Evolutionary conservation across 129 eudicot genomes (phyloP).

Genomic region (Flaveria linearis): DNA sequence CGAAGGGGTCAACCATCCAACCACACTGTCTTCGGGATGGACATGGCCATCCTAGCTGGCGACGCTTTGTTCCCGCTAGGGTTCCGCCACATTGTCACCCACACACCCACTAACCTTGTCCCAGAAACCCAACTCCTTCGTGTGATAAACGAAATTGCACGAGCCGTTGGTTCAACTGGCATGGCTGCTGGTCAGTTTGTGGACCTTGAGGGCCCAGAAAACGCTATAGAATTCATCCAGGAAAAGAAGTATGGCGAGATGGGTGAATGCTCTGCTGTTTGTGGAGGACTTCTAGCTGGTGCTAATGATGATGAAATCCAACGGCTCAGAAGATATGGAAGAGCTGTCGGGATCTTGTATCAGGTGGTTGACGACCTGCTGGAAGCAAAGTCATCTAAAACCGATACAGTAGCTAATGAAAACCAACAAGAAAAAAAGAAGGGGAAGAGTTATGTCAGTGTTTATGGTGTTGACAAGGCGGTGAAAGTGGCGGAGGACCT

Average conservation of each 20-base stretch:
- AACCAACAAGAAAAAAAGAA: slow-evolving; percentile 35
- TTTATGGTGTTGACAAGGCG: slow-evolving; percentile 87
- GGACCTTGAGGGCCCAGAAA: slow-evolving; percentile 82
- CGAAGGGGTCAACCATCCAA: slow-evolving; percentile 89
- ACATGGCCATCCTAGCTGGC: slow-evolving; percentile 96
- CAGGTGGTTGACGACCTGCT: slow-evolving; percentile 81
- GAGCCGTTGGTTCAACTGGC: slow-evolving; percentile 95
- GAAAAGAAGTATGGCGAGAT: slow-evolving; percentile 93
- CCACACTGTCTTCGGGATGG: slow-evolving; percentile 84
- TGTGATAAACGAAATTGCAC: slow-evolving; percentile 88
- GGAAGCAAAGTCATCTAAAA: slow-evolving; percentile 46
- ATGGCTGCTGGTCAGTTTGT: slow-evolving; percentile 97
- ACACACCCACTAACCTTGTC: slow-evolving; percentile 75
- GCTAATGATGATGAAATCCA: slow-evolving; percentile 75
- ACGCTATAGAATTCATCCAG: slow-evolving; percentile 69
- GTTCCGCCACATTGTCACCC: slow-evolving; percentile 87
- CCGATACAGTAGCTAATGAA: background rate
- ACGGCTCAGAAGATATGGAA: slow-evolving; percentile 71
- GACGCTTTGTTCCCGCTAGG: slow-evolving; percentile 96
- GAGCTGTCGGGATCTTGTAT: slow-evolving; percentile 83
- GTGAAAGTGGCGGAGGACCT: slow-evolving; percentile 81
- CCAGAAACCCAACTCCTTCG: slow-evolving; percentile 66
- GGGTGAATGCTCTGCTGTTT: slow-evolving; percentile 92
- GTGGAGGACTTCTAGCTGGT: slow-evolving; percentile 83
- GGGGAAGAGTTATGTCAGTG: slow-evolving; percentile 76